Evolutionary conservation across 1,284 basidiomycete genomes (phyloP).

Genomic region (Ustilago hordei): DNA sequence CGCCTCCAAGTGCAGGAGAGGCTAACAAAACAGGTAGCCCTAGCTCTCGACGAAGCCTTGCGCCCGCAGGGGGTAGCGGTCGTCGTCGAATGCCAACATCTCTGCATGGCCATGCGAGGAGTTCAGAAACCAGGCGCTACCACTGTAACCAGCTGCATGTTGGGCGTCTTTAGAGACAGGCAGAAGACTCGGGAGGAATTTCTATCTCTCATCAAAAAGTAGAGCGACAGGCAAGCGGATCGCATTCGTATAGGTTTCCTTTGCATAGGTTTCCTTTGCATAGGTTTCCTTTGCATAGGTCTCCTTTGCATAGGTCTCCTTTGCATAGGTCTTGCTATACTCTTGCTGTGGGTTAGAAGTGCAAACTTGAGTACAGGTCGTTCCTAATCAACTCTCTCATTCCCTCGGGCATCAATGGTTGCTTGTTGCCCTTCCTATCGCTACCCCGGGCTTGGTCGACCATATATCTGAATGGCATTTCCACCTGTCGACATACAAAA

Average conservation of each 20-base stretch:
- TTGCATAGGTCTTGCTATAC: too few relatives aligned
- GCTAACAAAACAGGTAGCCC: conserved; percentile 95
- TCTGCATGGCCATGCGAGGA: conserved; percentile 99
- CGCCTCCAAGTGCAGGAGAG: conserved; percentile 97
- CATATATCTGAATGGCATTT: conserved; percentile 66
- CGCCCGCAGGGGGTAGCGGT: conserved; percentile 98
- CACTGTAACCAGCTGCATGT: conserved; percentile 98
- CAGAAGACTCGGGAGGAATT: conserved; percentile 96
- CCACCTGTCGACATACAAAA: neutral
- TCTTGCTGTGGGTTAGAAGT: conserved; percentile 41
- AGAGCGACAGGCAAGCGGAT: neutral
- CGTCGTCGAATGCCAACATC: conserved; percentile 81
- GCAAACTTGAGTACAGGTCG: conserved; percentile 57
- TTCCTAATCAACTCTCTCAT: conserved; percentile 60
- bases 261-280: too few relatives aligned
- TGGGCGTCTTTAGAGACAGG: conserved; percentile 95
- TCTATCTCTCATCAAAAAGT: conserved; percentile 65
- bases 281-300: too few relatives aligned
- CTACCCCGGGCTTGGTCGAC: conserved; percentile 19
- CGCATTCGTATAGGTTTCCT: too few relatives aligned
- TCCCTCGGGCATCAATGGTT: conserved; percentile 58
- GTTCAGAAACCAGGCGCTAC: conserved; percentile 97
- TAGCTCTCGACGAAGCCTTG: conserved; percentile 97
- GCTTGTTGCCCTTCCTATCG: neutral
- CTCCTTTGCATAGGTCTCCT: too few relatives aligned